Evolutionary conservation across 495 filamentous ascomycete genomes (phyloP), one percentile per base, ranked within the genome.

Genomic region (Diplogelasinospora grovesii): DNA sequence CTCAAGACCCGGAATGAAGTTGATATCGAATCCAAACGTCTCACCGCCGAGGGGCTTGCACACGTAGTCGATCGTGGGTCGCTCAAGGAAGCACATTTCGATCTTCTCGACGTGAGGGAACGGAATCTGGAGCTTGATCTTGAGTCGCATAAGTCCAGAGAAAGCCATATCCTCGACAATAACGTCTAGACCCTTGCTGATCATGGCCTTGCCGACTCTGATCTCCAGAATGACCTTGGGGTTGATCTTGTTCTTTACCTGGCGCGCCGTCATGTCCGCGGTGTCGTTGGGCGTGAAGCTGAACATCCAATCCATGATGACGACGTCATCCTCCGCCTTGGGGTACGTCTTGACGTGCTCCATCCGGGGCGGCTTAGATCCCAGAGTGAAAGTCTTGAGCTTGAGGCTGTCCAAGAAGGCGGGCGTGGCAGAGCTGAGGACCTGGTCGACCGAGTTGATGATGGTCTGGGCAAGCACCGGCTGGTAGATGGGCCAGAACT

Each of bases 251-350:
- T 90, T 85, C 66, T 87, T 92, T 49, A 93, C 59, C 55, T 99
- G 92, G 30, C 83, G 80, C 15, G 79, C 69, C 4, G 92, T 99
- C 73, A 99, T 72, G 64, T 99, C 92, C 44, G 83, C 78, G 8
- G 74, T 83, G 60, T 99, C 92, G 50, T 90, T 96, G 7, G 92
- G 92, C 0, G 85, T 97, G 63, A 99, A 99, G 67, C 89, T 96
- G 65, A 99, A 97, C 50, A 94, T 89, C 92, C 92, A 99, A 57
- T 99, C 92, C 93, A 97, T 99, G 39, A 97, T 75, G 28, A 99
- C 85, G 39, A 83, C 83, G 53, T 99, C 90, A 32, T 95, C 87
- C 31, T 95, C 86, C 9, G 86, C 85, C 65, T 94, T 96, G 19
- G 92, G 89, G 51, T 97, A 97, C 5, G 92, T 94, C 70, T 94